phyloP scores from a whole-genome alignment of 1,139 yeast genomes.

The Geotrichum europaeum region DNA sequence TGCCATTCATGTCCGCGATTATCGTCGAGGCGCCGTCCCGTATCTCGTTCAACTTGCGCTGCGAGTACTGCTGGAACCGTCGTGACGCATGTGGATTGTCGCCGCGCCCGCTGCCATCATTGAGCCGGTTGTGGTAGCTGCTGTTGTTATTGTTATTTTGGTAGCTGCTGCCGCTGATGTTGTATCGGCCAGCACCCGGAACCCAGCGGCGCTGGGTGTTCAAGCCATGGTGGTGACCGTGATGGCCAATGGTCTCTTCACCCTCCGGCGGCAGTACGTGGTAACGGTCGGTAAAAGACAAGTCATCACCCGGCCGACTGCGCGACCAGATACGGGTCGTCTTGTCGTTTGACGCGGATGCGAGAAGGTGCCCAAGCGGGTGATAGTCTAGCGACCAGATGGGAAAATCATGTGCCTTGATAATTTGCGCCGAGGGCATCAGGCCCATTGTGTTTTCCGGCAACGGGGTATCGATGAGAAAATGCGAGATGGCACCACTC shows the following conservation, averaged over 20 bases:
- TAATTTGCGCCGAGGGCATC: conserved; percentile 45
- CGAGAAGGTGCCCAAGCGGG: conserved; percentile 85
- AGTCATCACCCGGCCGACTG: conserved; percentile 83
- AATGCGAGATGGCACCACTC: conserved; percentile 82
- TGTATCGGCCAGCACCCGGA: not conserved
- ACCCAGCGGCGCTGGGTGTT: not conserved
- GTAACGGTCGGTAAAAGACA: conserved; percentile 75
- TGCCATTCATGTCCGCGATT: conserved; percentile 7
- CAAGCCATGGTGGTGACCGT: conserved; percentile 2
- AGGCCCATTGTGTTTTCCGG: conserved; percentile 28
- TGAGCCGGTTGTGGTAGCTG: not conserved
- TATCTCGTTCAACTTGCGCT: not conserved
- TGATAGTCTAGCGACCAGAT: conserved; percentile 86
- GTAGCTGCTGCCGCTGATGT: not conserved
- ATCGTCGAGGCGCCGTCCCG: conserved; percentile 6
- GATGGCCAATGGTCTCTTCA: conserved; percentile 5
- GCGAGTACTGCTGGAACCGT: not conserved
- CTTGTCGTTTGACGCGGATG: conserved; percentile 91
- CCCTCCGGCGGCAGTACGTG: conserved; percentile 16
- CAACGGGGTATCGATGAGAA: conserved; percentile 51
- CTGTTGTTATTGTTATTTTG: not conserved
- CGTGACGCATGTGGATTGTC: not conserved
- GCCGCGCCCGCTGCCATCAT: not conserved
- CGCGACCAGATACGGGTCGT: conserved; percentile 95
- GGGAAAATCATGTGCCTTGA: conserved; percentile 92